Evolutionary conservation across 257 asterid species (phyloP).

Genomic region (Capsicum pubescens): DNA sequence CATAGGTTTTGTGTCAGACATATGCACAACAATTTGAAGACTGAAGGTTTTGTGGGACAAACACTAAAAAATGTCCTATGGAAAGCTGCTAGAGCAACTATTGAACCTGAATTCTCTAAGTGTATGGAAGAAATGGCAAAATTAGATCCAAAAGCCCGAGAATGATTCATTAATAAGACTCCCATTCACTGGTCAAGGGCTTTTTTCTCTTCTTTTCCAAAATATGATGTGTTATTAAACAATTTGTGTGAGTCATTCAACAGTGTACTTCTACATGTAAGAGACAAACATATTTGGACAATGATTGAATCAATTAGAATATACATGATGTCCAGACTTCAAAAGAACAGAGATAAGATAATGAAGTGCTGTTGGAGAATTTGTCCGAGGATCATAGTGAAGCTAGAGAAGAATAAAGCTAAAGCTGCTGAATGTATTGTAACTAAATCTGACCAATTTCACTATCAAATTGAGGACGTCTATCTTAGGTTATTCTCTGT

Average conservation of each 20-base stretch:
- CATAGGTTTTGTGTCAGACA: not conserved
- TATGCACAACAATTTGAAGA: not conserved
- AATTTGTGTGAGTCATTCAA: not conserved
- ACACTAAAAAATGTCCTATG: not conserved
- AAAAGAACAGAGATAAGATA: not conserved
- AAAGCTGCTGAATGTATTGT: not conserved
- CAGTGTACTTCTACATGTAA: not conserved
- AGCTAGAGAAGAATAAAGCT: not conserved
- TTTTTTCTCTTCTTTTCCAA: not conserved
- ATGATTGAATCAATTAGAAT: not conserved
- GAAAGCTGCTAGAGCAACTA: not conserved
- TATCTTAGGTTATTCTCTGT: not conserved
- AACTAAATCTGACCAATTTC: not conserved
- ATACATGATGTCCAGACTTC: not conserved
- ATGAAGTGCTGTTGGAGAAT: not conserved
- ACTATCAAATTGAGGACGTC: not conserved
- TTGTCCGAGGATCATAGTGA: not conserved
- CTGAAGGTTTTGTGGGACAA: not conserved
- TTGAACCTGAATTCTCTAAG: too few species aligned
- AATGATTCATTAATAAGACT: not conserved
- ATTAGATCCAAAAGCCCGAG: not conserved
- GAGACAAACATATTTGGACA: not conserved
- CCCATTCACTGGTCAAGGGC: not conserved
- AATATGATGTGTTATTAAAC: not conserved
- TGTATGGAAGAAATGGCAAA: not conserved